Evolutionary conservation across 2,329 filamentous ascomycete genomes (phyloP), one percentile per base, ranked within the genome.

Genomic region (Ramularia endophylla): DNA sequence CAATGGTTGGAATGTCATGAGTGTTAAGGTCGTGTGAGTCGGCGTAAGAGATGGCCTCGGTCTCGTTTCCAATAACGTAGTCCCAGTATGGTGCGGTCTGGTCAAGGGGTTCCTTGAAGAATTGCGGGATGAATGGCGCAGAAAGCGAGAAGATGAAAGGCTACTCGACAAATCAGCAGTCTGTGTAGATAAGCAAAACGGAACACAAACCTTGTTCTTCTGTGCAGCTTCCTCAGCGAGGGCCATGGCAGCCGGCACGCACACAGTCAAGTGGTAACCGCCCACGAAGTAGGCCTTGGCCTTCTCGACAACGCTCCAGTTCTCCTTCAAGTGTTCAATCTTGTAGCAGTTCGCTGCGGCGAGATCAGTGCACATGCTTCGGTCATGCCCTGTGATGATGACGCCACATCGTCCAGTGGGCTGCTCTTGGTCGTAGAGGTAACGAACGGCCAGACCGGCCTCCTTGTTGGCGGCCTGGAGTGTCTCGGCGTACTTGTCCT

Each of bases 261-360:
- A 95, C 61, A 98, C 92, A 30, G 92, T 98, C 74, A 98, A 79
- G 74, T 98, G 92, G 74, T 88, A 98, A 33, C 92, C 92, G 61
- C 92, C 92, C 48, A 98, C 81, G 62, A 95, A 98, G 76, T 83
- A 95, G 58, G 85, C 75, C 62, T 89, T 78, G 42, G 90, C 89
- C 57, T 84, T 81, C 78, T 97, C 80, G 46, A 92, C 92, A 38
- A 95, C 76, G 54, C 80, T 77, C 92, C 92, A 98, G 68, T 97
- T 83, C 69, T 90, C 80, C 79, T 94, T 87, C 65, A 98, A 72
- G 68, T 98, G 92, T 51, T 92, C 87, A 38, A 95, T 66, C 69
- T 90, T 90, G 74, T 98, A 98, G 74, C 88, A 85, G 74, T 98
- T 98, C 56, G 92, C 92, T 48, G 92, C 92, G 49, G 84, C 92